phyloP scores from a whole-genome alignment of 345 rosid genomes.

The Murraya paniculata region DNA sequence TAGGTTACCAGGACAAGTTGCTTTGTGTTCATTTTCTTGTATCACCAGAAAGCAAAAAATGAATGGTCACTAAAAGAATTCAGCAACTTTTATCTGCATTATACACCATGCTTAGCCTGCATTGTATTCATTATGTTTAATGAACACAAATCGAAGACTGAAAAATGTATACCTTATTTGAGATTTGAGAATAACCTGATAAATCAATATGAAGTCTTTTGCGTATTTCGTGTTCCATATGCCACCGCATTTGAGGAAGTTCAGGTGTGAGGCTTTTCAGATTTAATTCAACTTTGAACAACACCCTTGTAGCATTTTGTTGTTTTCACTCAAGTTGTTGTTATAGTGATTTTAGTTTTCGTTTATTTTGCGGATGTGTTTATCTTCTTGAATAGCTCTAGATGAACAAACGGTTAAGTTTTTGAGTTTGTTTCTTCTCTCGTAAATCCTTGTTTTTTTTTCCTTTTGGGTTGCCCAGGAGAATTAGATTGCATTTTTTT shows the following conservation, averaged over 20 bases:
- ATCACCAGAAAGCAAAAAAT: not conserved
- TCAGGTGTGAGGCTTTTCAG: not conserved
- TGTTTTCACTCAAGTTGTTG: not conserved
- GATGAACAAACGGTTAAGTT: not conserved
- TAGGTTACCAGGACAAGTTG: not conserved
- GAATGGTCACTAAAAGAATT: not conserved
- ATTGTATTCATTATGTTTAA: not conserved
- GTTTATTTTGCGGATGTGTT: not conserved
- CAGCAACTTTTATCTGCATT: not conserved
- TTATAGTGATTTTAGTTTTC: not conserved
- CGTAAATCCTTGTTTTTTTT: not conserved
- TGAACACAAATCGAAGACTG: not conserved
- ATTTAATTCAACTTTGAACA: not conserved
- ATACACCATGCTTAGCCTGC: not conserved
- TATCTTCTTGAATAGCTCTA: not conserved
- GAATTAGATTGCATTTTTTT: no score
- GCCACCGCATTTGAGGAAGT: not conserved
- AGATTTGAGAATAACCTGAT: not conserved
- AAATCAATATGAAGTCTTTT: not conserved
- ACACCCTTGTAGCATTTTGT: not conserved
- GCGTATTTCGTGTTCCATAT: not conserved
- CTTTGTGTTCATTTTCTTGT: not conserved
- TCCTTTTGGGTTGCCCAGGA: no score
- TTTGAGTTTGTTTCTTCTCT: not conserved
- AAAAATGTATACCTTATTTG: not conserved